Base-by-base conservation (phyloP, 495 filamentous ascomycete species). In the Aspergillus biplanus region DNA sequence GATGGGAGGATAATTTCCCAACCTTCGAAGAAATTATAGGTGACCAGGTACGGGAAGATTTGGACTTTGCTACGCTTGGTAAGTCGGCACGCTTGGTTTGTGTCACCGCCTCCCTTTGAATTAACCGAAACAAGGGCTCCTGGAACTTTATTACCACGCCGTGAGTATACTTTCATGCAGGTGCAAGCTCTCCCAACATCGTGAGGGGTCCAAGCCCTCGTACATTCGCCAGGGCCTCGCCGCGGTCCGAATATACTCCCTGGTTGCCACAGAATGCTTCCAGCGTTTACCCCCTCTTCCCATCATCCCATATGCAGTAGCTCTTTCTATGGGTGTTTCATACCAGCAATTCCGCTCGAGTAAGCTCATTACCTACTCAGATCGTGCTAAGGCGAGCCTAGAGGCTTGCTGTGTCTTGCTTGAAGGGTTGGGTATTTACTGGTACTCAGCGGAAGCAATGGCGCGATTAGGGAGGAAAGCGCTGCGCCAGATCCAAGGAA, bases 341-440 rank as follows among this genome's bases (percentile, higher is more conserved):
- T 93, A 92, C 64, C 83, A 87, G 35, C 88, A 90, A 66, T 86
- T 89, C 76, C 85, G 88, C 12, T 85, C 87, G 56, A 88, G 86
- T 59, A 86, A 80, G 18, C 69, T 90, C 2, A 83, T 85, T 33
- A 87, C 88, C 68, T 87, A 88, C 62, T 81, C 84, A 52, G 80
- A 80, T 18, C 82, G 89, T 16, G 87, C 86, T 9, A 86, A 83
- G 52, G 75, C 78, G 47, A 83, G 86, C 15, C 83, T 92, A 52
- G 82, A 85, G 48, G 78, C 75, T 48, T 87, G 86, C 47, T 85
- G 85, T 49, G 65, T 75, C 3, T 66, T 88, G 0, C 75, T 92
- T 31, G 82, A 85, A 57, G 71, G 74, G 2, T 71, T 90, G 6
- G 80, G 84, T 18, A 73, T 73, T 5, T 80, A 80, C 6, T 92